These are phyloP conservation scores for Hypoxylon sp. DNA, from an alignment of 2,329 filamentous ascomycete species.

Conservation along the genomic window DNA sequence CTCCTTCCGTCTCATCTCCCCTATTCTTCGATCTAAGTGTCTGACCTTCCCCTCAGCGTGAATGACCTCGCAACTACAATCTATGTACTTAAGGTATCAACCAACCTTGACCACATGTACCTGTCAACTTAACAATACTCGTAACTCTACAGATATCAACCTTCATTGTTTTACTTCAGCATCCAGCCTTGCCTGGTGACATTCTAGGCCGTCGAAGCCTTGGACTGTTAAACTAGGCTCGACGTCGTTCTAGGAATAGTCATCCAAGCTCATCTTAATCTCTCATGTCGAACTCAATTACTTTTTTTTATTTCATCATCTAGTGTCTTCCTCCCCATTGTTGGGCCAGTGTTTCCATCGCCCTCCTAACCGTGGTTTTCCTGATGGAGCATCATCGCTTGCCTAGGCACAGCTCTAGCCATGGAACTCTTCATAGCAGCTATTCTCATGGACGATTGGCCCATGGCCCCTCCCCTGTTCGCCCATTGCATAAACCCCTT, in stretches of 20 bases:
- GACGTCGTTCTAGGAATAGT: conserved; percentile 36
- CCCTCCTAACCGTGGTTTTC: conserved; percentile 25
- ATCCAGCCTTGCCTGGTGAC: conserved; percentile 38
- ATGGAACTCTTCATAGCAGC: conserved; percentile 53
- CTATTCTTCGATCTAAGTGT: conserved; percentile 13
- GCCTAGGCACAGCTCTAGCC: conserved; percentile 54
- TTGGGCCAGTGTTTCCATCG: conserved; percentile 3
- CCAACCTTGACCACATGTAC: conserved; percentile 7
- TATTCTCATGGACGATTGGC: conserved; percentile 47
- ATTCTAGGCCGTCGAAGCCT: conserved; percentile 38
- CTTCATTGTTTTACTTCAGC: conserved; percentile 22
- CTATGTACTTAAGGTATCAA: background rate
- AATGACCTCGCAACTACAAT: conserved; percentile 16
- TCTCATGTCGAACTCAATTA: conserved; percentile 43
- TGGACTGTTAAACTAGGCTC: conserved; percentile 31
- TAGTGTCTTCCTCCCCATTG: conserved; percentile 28
- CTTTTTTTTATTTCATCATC: conserved; percentile 50
- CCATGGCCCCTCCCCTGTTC: conserved; percentile 42
- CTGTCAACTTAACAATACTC: conserved; percentile 7
- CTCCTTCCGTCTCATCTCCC: conserved; percentile 3
- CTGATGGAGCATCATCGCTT: conserved; percentile 52
- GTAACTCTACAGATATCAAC: conserved; percentile 17
- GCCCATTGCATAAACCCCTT: conserved; percentile 59
- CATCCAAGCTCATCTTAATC: conserved; percentile 42
- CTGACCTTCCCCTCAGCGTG: conserved; percentile 24